Percentiles rank a stretch among this genome's conserved stretches.
Conservation (phyloP, 805 yeast genomes). For the Candida fluviatilis region DNA sequence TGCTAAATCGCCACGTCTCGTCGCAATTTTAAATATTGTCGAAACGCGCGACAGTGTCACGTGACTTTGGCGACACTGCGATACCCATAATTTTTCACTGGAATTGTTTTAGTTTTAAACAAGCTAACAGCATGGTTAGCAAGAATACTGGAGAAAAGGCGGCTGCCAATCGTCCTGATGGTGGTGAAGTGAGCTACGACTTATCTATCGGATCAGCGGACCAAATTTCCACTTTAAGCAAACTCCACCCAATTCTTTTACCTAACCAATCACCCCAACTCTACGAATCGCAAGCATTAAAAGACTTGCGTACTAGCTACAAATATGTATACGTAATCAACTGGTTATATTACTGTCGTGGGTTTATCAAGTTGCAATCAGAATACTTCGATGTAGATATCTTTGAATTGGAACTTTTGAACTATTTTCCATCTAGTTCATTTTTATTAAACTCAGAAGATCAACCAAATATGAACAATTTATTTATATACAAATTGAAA, state of each 20-base stretch:
- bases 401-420: conserved; percentile 57
- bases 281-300: conserved; percentile 8
- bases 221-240: conserved; percentile 13
- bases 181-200: background rate
- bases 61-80: background rate
- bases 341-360: conserved; percentile 55
- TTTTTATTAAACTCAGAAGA: conserved; percentile 4
- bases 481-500: conserved; percentile 41
- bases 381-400: conserved; percentile 56
- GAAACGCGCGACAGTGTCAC: background rate
- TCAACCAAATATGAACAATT: conserved; percentile 3
- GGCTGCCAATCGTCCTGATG: too few relatives aligned
- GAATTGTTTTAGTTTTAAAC: background rate
- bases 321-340: conserved; percentile 35
- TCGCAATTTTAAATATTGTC: background rate
- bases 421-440: conserved; percentile 10
- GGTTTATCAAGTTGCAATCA: conserved; percentile 43
- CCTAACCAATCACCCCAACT: conserved; percentile 14
- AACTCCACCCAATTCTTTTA: conserved; percentile 17
- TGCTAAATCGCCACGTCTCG: too few relatives aligned
- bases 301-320: conserved; percentile 15
- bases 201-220: conserved; percentile 15
- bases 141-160: background rate
- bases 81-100: background rate
- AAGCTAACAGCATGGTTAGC: background rate